Conservation (phyloP, 768 basidiomycete genomes). For the Cystobasidium tubakii region DNA sequence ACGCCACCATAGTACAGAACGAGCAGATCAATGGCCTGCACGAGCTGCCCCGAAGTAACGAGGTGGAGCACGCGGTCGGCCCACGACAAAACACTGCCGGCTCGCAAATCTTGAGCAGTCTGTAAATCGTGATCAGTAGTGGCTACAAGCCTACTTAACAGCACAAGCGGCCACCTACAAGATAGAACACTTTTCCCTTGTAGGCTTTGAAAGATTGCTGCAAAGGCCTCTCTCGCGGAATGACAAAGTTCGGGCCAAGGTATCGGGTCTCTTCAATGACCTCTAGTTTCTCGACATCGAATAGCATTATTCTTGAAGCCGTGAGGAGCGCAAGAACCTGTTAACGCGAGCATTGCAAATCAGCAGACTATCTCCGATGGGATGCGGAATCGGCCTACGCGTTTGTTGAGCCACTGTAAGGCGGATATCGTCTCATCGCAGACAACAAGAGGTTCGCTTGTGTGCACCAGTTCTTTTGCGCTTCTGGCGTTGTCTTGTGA, state of each 20-base stretch:
- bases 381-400: slow-evolving; percentile 59
- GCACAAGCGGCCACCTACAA: slow-evolving; percentile 58
- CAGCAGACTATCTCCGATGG: neutral
- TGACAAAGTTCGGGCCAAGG: slow-evolving; percentile 5
- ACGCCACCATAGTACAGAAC: slow-evolving; percentile 68
- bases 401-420: slow-evolving; percentile 78
- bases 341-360: slow-evolving; percentile 62
- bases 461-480: too few relatives aligned
- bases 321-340: slow-evolving; percentile 52
- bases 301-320: slow-evolving; percentile 59
- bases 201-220: slow-evolving; percentile 58
- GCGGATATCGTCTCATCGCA: slow-evolving; percentile 61
- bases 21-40: slow-evolving; percentile 79
- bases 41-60: slow-evolving; percentile 79
- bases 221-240: neutral
- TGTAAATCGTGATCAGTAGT: neutral
- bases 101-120: slow-evolving; percentile 59
- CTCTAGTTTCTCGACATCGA: slow-evolving; percentile 59
- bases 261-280: slow-evolving; percentile 62
- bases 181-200: slow-evolving; percentile 81
- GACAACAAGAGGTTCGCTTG: neutral
- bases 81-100: slow-evolving; percentile 86
- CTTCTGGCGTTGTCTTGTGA: neutral
- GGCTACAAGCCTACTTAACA: slow-evolving; percentile 15
- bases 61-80: slow-evolving; percentile 80